phyloP scores from a whole-genome alignment of 2,329 filamentous ascomycete genomes.

The Fusarium sp. region DNA sequence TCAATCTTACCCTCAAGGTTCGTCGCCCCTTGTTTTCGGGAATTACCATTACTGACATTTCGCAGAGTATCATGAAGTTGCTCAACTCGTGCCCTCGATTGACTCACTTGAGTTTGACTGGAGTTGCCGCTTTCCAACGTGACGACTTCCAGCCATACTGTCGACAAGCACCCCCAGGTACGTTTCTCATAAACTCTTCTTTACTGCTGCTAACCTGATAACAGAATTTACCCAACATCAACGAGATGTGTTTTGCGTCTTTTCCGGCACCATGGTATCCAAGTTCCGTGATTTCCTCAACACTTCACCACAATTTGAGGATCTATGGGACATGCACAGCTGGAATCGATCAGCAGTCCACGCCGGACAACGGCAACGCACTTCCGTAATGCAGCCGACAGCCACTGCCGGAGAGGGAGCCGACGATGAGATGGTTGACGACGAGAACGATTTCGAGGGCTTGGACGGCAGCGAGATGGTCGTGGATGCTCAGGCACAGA shows the following conservation, averaged over 20 bases:
- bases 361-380: conserved; percentile 10
- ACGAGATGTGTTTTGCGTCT: conserved; percentile 95
- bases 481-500: conserved; percentile 49
- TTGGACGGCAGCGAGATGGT: conserved; percentile 55
- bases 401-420: conserved; percentile 48
- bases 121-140: conserved; percentile 88
- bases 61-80: conserved; percentile 86
- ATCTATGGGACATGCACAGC: conserved; percentile 51
- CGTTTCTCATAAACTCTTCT: conserved; percentile 32
- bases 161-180: conserved; percentile 82
- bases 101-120: conserved; percentile 94
- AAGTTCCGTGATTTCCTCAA: conserved; percentile 85
- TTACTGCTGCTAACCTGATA: conserved; percentile 40
- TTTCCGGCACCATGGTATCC: conserved; percentile 86
- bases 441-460: conserved; percentile 59
- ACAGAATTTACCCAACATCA: conserved; percentile 95
- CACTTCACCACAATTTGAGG: conserved; percentile 60
- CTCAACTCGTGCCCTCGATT: conserved; percentile 92
- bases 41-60: conserved; percentile 28
- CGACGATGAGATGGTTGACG: conserved; percentile 58
- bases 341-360: conserved; percentile 23
- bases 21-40: conserved; percentile 47
- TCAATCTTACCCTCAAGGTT: conserved; percentile 84
- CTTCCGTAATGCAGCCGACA: conserved; percentile 14
- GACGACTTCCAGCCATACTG: conserved; percentile 89